phyloP scores from a whole-genome alignment of 169 alveolate species.

The Theileria parva region DNA sequence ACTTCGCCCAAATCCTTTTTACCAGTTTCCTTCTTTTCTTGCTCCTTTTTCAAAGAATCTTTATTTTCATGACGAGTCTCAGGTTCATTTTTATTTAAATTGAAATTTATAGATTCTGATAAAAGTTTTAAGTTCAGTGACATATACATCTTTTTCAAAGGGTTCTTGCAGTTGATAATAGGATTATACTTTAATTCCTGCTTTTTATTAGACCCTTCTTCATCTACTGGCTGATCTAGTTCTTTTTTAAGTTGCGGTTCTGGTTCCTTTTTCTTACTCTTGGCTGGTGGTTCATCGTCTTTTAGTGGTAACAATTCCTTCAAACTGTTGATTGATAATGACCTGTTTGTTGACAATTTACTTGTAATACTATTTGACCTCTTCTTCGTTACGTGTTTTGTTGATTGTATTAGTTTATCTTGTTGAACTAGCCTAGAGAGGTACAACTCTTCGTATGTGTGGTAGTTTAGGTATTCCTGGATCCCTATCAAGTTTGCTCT shows the following conservation, averaged over 20 bases:
- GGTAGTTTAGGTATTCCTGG: slow-evolving; percentile 25
- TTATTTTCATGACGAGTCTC: neutral
- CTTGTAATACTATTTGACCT: slow-evolving; percentile 11
- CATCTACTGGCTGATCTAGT: neutral
- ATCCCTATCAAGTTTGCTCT: neutral
- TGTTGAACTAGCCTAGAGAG: slow-evolving; percentile 36
- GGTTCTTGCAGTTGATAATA: slow-evolving; percentile 33
- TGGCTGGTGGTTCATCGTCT: slow-evolving; percentile 11
- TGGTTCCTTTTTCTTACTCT: neutral
- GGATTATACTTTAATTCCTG: neutral
- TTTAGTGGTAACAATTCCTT: neutral
- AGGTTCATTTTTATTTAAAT: neutral
- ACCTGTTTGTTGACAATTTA: slow-evolving; percentile 3
- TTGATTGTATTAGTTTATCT: slow-evolving; percentile 4
- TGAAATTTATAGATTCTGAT: neutral
- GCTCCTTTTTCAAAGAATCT: neutral
- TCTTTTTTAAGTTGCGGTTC: neutral
- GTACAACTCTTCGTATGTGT: slow-evolving; percentile 15
- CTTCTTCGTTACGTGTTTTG: neutral
- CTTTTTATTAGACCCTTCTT: neutral
- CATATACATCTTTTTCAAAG: slow-evolving; percentile 48
- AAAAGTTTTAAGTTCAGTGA: slow-evolving; percentile 16
- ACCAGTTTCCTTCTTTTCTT: neutral
- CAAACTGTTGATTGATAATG: neutral
- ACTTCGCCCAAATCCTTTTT: neutral